Conservation (phyloP, 805 yeast species). For the Kazachstania kunashirensis region DNA sequence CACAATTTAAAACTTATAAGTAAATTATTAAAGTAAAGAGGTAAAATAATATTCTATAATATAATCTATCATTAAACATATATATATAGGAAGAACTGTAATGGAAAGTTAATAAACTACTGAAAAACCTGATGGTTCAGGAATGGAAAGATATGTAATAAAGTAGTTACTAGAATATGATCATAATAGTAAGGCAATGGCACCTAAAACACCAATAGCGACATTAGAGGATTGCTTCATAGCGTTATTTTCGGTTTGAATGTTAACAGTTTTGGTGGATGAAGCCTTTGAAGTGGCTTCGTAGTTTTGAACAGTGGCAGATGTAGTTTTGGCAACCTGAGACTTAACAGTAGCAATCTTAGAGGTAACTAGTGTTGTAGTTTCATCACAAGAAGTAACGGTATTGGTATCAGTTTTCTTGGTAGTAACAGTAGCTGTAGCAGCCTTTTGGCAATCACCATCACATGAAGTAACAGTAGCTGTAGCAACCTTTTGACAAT, state of each 20-base stretch:
- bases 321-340: no score
- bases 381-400: slow-evolving; percentile 1
- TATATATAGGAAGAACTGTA: no score
- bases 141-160: no score
- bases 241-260: slow-evolving; percentile 11
- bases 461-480: slow-evolving; percentile 1
- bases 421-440: neutral
- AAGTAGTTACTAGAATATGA: no score
- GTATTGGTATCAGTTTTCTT: neutral
- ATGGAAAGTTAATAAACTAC: no score
- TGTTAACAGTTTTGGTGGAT: slow-evolving; percentile 3
- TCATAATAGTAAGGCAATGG: slow-evolving; percentile 7
- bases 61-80: no score
- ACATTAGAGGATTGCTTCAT: slow-evolving; percentile 6
- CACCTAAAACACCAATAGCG: slow-evolving; percentile 9
- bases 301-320: no score
- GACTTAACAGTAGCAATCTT: neutral
- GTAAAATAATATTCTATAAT: no score
- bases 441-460: slow-evolving; percentile 1
- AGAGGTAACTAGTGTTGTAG: neutral
- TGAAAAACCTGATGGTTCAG: no score
- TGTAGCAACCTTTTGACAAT: neutral
- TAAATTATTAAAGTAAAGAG: no score
- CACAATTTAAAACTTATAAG: no score
- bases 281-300: no score